Percentiles rank a stretch among this genome's conserved stretches.
Conservation (phyloP, 2,329 filamentous ascomycete species). For the Didymella pinodella region DNA sequence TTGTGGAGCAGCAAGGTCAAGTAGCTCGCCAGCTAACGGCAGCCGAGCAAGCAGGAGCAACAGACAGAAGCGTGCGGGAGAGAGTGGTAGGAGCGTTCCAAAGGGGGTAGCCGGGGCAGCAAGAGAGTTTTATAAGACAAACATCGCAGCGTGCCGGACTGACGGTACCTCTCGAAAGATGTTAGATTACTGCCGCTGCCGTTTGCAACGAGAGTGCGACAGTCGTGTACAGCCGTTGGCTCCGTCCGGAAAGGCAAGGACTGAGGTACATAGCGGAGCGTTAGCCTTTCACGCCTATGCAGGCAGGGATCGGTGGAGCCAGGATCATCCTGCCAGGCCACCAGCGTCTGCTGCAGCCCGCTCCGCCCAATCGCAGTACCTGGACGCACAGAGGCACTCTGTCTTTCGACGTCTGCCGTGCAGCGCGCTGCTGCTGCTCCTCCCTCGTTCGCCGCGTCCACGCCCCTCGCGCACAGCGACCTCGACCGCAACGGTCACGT, state of each 20-base stretch:
- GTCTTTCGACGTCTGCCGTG: constrained; percentile 24
- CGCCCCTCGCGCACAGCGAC: constrained; percentile 20
- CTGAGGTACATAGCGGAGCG: constrained; percentile 44
- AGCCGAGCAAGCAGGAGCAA: constrained; percentile 20
- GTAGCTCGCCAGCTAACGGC: constrained; percentile 19
- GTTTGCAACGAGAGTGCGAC: constrained; percentile 54
- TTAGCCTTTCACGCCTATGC: constrained; percentile 39
- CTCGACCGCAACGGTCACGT: constrained; percentile 13
- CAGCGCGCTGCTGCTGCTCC: constrained; percentile 13
- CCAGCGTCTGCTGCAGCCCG: constrained; percentile 31
- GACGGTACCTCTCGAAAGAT: constrained; percentile 48
- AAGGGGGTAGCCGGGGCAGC: constrained; percentile 43
- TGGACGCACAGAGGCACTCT: constrained; percentile 25
- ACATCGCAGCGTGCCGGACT: constrained; percentile 46
- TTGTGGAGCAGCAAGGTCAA: constrained; percentile 19
- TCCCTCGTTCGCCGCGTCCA: constrained; percentile 24
- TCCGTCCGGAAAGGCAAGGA: constrained; percentile 50
- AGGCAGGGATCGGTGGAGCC: constrained; percentile 36
- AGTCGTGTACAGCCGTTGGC: constrained; percentile 51
- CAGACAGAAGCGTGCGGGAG: constrained; percentile 28
- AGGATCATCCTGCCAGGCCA: constrained; percentile 39
- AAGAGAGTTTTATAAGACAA: constrained; percentile 51
- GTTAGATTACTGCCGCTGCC: constrained; percentile 53
- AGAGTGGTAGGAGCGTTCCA: constrained; percentile 42
- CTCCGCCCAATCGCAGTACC: constrained; percentile 39